Evolutionary conservation across 441 rosid genomes (phyloP).

Genomic region (Codiaeum variegatum): DNA sequence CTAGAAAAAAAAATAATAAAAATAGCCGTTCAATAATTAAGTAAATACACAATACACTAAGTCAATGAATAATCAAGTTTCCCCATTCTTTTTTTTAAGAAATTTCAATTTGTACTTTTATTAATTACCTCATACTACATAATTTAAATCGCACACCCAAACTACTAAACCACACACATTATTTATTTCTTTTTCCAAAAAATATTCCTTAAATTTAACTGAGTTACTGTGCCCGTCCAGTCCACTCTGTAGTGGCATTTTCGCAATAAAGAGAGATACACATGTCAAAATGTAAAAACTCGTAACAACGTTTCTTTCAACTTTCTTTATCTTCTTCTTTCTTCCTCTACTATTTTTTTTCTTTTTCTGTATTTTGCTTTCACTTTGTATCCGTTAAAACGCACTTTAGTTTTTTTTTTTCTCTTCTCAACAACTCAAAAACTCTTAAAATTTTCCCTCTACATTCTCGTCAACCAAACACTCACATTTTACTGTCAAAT

Average conservation of each 20-base stretch:
- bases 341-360: not conserved
- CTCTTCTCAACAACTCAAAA: not conserved
- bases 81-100: too few species aligned
- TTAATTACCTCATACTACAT: too few species aligned
- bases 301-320: slow-evolving; percentile 13
- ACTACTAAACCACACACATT: too few species aligned
- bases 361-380: not conserved
- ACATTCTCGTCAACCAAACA: slow-evolving; percentile 27
- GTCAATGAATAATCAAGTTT: not conserved
- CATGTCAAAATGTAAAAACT: slow-evolving; percentile 6
- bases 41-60: too few species aligned
- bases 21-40: not conserved
- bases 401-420: slow-evolving; percentile 11
- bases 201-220: too few species aligned
- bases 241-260: slow-evolving; percentile 26
- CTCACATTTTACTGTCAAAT: not conserved
- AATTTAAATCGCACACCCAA: too few species aligned
- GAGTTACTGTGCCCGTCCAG: too few species aligned
- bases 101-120: too few species aligned
- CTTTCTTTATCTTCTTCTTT: slow-evolving; percentile 14
- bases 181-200: too few species aligned
- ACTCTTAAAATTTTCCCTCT: not conserved
- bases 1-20: too few species aligned
- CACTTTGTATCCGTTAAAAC: slow-evolving; percentile 6
- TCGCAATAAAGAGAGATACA: slow-evolving; percentile 22